Evolutionary conservation across 2,329 filamentous ascomycete species (phyloP).

Genomic region (Colletotrichum noveboracense): DNA sequence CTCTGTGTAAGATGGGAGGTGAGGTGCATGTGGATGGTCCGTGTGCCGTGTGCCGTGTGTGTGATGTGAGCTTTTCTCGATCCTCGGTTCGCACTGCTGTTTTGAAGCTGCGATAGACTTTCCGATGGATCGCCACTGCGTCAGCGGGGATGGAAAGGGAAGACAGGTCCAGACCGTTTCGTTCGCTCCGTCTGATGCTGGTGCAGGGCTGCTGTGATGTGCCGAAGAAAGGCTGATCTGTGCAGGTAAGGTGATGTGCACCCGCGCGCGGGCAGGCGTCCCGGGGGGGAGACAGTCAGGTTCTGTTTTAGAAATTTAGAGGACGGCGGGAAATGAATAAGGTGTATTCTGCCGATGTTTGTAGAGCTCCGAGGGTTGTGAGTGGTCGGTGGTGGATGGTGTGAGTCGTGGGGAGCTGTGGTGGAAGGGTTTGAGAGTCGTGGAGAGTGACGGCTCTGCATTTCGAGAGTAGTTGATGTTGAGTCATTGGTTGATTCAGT

Average conservation of each 20-base stretch:
- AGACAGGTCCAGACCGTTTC: background rate
- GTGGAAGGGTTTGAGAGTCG: background rate
- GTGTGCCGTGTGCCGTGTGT: background rate
- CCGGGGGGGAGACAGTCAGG: background rate
- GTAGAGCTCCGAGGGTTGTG: background rate
- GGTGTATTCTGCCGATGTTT: background rate
- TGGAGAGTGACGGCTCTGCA: background rate
- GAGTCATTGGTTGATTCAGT: background rate
- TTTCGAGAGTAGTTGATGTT: fast-evolving
- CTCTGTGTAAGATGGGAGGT: background rate
- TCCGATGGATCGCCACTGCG: background rate
- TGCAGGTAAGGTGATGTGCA: background rate
- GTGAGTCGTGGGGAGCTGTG: background rate
- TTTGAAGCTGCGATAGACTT: background rate
- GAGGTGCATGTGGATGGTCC: background rate
- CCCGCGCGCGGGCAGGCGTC: background rate
- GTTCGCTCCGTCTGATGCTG: background rate
- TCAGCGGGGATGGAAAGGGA: background rate
- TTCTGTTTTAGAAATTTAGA: background rate
- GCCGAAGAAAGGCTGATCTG: background rate
- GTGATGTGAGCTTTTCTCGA: background rate
- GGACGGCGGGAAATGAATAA: background rate
- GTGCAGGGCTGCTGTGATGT: background rate
- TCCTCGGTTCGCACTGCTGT: background rate
- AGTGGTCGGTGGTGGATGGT: background rate